phyloP scores from a whole-genome alignment of 148 eudicot species.

The Rheum nobile region DNA sequence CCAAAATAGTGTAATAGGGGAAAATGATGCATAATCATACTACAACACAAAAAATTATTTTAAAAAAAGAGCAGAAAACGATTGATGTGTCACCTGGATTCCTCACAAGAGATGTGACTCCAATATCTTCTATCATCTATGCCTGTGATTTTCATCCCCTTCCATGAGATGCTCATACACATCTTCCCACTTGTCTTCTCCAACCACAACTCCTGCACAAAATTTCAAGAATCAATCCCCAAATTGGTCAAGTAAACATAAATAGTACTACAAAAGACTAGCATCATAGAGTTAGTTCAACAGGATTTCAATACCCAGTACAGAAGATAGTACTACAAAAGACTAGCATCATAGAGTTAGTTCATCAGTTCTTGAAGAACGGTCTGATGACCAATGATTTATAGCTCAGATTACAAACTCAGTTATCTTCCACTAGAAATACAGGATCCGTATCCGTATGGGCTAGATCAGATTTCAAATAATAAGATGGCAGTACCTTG shows the following conservation, averaged over 20 bases:
- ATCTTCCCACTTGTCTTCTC: slow-evolving; percentile 33
- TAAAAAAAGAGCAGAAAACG: not conserved
- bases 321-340: too few species aligned
- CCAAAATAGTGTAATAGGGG: not conserved
- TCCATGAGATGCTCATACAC: slow-evolving; percentile 28
- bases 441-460: too few species aligned
- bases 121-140: slow-evolving; percentile 47
- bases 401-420: too few species aligned
- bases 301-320: too few species aligned
- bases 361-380: too few species aligned
- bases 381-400: too few species aligned
- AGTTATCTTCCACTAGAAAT: too few species aligned
- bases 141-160: slow-evolving; percentile 35
- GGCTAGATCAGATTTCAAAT: not conserved
- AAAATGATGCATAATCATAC: not conserved
- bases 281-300: not conserved
- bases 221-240: not conserved
- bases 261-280: too few species aligned
- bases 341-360: not conserved
- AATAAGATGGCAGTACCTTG: slow-evolving; percentile 29
- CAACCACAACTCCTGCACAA: slow-evolving; percentile 38
- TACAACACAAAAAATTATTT: too few species aligned
- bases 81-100: slow-evolving; percentile 28
- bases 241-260: too few species aligned
- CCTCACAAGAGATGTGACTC: slow-evolving; percentile 29